Percentiles rank a stretch among this genome's conserved stretches.
phyloP scores from a whole-genome alignment of 148 eudicot genomes.

The Chenopodium album region DNA sequence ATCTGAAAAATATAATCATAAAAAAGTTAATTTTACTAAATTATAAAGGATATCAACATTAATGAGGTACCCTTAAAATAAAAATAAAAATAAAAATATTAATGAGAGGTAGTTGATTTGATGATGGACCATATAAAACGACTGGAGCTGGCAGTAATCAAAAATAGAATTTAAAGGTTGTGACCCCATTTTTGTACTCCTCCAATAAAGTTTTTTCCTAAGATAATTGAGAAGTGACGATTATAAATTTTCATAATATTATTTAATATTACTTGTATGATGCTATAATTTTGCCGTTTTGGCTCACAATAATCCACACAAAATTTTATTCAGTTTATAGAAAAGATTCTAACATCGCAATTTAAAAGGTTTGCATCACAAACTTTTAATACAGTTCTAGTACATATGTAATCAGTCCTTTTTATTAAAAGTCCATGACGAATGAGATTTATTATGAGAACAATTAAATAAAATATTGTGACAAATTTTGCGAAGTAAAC shows the following conservation, averaged over 20 bases:
- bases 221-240: background rate
- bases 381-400: background rate
- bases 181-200: conserved; percentile 6
- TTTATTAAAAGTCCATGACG: no score
- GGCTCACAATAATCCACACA: conserved; percentile 14
- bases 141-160: background rate
- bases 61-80: background rate
- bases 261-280: no score
- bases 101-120: background rate
- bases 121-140: conserved; percentile 7
- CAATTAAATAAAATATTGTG: no score
- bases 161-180: background rate
- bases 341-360: background rate
- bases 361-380: background rate
- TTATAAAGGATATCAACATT: no score
- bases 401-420: no score
- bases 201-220: background rate
- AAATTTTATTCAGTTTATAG: background rate
- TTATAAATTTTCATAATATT: no score
- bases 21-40: background rate
- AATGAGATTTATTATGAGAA: no score
- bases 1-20: background rate
- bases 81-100: background rate
- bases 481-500: no score
- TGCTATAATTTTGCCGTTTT: background rate